Evolutionary conservation across 345 rosid species (phyloP), one percentile per base, ranked within the genome.

Genomic region (Bruguiera gymnorhiza): DNA sequence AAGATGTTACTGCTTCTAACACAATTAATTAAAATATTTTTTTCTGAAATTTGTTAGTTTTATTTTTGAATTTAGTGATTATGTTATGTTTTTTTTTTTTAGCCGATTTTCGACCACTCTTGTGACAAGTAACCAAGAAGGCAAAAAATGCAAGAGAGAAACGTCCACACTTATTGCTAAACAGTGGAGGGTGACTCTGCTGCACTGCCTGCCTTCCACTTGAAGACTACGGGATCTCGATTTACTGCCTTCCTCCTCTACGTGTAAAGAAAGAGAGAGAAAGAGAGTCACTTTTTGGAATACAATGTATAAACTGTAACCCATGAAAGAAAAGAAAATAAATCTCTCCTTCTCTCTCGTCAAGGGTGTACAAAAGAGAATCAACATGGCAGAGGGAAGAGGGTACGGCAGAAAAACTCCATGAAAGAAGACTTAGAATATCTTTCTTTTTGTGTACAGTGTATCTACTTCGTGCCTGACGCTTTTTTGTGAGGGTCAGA

Each of bases 391-490:
- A 37, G 66, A 66, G 69, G 48, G 74, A 60, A 57, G 60, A 57
- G 60, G 39, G 62, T 31, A 57, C 39, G 68, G 26, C 37, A 43
- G 50, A 43, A 15, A 70, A 36, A 43, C 56, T n/a, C 24, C 31
- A 19, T 32, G 37, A 19, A 54, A 48, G 20, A 21, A 70, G 58
- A 13, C 29, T 55, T 26, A 11, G 27, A 8, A 2, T 60, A 26
- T 46, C 21, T 20, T 21, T 18, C 30, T 10, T 39, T 51, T 29
- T 19, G 48, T 32, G n/a, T 36, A 64, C 59, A 37, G 34, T 19
- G 52, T 36, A 61, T 71, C 77, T 60, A 53, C 64, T 69, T 71
- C 67, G 66, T 70, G 69, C 65, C 29, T 63, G 37, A 54, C 26
- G 64, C 66, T 67, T 37, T 51, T 68, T 67, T 19, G 21, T 43